A percentile compares a stretch with the other conserved stretches of the same genome.
Evolutionary conservation across 768 basidiomycete species (phyloP).

Genomic region (Serendipita sp.): DNA sequence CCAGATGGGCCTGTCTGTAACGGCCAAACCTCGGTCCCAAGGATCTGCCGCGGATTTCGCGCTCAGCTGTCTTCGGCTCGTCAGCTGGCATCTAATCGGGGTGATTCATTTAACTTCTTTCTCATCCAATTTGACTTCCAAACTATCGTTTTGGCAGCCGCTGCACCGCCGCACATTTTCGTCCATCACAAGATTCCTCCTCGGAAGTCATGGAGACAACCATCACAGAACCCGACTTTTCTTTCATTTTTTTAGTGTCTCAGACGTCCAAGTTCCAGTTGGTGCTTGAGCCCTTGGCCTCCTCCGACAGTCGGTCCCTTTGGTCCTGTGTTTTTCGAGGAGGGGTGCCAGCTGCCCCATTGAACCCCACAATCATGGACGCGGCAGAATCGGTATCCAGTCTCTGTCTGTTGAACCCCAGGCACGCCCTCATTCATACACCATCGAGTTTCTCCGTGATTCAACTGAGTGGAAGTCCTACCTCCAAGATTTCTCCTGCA

Average conservation of each 20-base stretch:
- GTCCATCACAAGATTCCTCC: neutral
- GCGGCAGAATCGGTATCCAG: neutral
- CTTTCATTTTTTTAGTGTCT: neutral
- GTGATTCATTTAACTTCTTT: neutral
- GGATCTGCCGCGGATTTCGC: neutral
- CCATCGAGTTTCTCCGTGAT: neutral
- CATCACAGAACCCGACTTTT: neutral
- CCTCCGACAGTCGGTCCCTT: neutral
- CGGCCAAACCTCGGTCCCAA: neutral
- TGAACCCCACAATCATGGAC: neutral
- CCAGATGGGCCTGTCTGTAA: neutral
- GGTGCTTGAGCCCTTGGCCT: neutral
- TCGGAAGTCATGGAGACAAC: conserved; percentile 4
- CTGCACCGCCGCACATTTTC: neutral
- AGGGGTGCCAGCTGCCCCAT: neutral
- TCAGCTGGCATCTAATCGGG: neutral
- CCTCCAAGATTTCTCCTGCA: neutral
- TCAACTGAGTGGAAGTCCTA: too few relatives aligned
- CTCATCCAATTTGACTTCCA: neutral
- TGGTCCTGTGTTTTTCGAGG: neutral
- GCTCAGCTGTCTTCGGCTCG: neutral
- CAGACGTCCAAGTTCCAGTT: neutral
- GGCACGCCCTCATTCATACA: neutral
- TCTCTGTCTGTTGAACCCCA: neutral
- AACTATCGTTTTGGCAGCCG: neutral